phyloP scores from a whole-genome alignment of 139 green algal species.

The Closterium sp. region DNA sequence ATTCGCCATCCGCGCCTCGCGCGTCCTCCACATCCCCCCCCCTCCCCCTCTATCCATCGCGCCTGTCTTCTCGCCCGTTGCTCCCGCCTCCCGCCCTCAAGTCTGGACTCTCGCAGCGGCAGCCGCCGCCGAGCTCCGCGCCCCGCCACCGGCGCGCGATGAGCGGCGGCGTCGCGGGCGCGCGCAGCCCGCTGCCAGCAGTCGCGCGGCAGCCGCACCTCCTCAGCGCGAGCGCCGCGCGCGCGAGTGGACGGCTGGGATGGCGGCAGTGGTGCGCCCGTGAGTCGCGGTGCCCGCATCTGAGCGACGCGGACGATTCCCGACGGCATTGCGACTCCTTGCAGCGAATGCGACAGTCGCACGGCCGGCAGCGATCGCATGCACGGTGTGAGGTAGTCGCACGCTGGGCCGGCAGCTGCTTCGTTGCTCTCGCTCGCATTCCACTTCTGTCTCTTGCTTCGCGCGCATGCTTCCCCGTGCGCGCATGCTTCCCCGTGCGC shows the following conservation, averaged over 20 bases:
- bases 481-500: too few relatives aligned
- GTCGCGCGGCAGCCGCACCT: background rate
- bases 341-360: background rate
- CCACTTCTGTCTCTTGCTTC: too few relatives aligned
- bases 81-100: too few relatives aligned
- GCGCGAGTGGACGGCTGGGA: too few relatives aligned
- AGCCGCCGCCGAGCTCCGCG: too few relatives aligned
- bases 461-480: too few relatives aligned
- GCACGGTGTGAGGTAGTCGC: background rate
- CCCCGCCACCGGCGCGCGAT: background rate
- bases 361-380: background rate
- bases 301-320: background rate
- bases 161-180: background rate
- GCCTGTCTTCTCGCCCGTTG: background rate
- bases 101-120: background rate
- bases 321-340: background rate
- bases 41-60: too few relatives aligned
- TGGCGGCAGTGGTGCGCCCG: too few relatives aligned
- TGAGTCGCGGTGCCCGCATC: background rate
- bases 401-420: background rate
- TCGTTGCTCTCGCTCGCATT: background rate
- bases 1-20: too few relatives aligned
- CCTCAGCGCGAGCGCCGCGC: too few relatives aligned
- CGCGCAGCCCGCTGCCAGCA: background rate
- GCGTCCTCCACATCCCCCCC: too few relatives aligned